phyloP scores from a whole-genome alignment of 192 early-diverging fungal species.

The Paraglomus occultum region DNA sequence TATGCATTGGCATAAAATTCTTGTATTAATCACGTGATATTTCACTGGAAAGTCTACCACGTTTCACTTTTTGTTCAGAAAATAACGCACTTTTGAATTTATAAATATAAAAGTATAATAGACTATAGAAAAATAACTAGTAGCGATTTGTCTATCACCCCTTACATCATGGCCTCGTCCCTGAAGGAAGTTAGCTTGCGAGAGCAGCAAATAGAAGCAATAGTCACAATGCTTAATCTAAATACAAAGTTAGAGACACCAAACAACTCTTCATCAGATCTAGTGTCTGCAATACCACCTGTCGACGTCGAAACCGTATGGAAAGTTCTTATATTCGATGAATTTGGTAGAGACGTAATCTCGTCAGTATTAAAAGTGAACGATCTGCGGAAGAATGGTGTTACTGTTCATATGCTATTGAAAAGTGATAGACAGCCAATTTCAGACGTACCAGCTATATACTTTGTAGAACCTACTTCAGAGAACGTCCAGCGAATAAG shows the following conservation, averaged over 20 bases:
- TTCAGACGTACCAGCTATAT: slow-evolving; percentile 95
- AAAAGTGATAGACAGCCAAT: slow-evolving; percentile 82
- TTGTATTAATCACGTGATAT: no score
- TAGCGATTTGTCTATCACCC: no score
- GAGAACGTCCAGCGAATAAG: slow-evolving; percentile 81
- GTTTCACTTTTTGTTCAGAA: no score
- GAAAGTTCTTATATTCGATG: slow-evolving; percentile 97
- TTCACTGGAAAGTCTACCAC: no score
- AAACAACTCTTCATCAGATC: slow-evolving; percentile 35
- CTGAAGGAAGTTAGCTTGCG: slow-evolving; percentile 46
- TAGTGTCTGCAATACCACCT: slow-evolving; percentile 21
- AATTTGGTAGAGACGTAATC: slow-evolving; percentile 90
- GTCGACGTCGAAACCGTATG: slow-evolving; percentile 70
- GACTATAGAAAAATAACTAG: no score
- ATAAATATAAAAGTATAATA: no score
- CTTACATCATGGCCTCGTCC: slow-evolving; percentile 33
- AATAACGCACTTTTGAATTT: no score
- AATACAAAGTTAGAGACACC: slow-evolving; percentile 57
- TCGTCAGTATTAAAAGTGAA: slow-evolving; percentile 96
- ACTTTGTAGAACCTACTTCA: slow-evolving; percentile 88
- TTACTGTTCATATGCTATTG: slow-evolving; percentile 97
- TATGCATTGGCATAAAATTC: no score
- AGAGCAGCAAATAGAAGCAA: slow-evolving; percentile 76
- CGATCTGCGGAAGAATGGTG: slow-evolving; percentile 91
- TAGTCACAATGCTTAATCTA: slow-evolving; percentile 83